These are phyloP conservation scores for Epichloe hybrida DNA, from an alignment of 2,329 filamentous ascomycete genomes.

Conservation along the genomic window DNA sequence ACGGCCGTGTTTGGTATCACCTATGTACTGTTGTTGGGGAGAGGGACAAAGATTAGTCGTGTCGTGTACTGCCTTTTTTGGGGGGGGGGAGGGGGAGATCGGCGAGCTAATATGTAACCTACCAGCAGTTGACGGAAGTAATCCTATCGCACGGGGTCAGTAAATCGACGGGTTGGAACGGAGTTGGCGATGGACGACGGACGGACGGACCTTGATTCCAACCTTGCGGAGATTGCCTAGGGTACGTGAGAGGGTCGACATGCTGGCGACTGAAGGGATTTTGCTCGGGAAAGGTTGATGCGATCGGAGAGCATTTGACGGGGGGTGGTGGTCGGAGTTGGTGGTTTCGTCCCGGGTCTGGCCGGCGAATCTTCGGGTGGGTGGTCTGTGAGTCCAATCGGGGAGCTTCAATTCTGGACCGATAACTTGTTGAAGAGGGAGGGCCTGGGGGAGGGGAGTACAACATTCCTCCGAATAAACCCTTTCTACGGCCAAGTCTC, in stretches of 20 bases:
- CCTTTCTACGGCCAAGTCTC: neutral
- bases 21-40: slow-evolving; percentile 45
- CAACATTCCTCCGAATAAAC: neutral
- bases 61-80: neutral
- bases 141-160: slow-evolving; percentile 41
- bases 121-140: slow-evolving; percentile 88
- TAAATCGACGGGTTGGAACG: neutral
- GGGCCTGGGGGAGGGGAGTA: too few species aligned
- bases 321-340: slow-evolving; percentile 1
- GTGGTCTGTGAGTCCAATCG: slow-evolving; percentile 2
- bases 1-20: slow-evolving; percentile 90
- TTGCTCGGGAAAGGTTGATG: slow-evolving; percentile 7
- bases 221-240: slow-evolving; percentile 76
- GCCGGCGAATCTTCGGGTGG: slow-evolving; percentile 19
- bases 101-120: slow-evolving; percentile 28
- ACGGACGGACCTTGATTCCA: slow-evolving; percentile 69
- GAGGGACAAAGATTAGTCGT: neutral
- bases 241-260: slow-evolving; percentile 87
- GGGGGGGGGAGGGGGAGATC: neutral
- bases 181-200: slow-evolving; percentile 7
- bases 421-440: too few species aligned
- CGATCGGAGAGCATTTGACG: slow-evolving; percentile 3
- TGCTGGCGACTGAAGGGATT: slow-evolving; percentile 31
- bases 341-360: neutral
- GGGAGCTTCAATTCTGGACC: neutral